Evolutionary conservation across 192 early-diverging fungal species (phyloP), one percentile per base, ranked within the genome.

Genomic region (Umbelopsis vinacea): DNA sequence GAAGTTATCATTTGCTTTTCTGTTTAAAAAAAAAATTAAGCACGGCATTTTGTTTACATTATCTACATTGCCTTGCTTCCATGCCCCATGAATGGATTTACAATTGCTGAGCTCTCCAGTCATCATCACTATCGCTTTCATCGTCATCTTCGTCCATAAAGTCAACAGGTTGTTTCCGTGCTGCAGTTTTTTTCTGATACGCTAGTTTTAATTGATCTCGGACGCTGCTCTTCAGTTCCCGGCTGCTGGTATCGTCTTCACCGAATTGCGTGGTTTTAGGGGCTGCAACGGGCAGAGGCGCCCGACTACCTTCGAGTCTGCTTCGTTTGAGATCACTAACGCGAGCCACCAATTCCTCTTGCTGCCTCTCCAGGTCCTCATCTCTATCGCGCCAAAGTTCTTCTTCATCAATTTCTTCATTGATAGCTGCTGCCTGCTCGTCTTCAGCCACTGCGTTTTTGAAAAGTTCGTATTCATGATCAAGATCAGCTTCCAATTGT

Each of bases 91-190:
- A n/a, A 35, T 38, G 10, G 29, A 29, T 3, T 63, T 68, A 77
- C 12, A 81, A 24, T 2, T 74, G 69, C 33, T 81, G 79, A 29
- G 70, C 79, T 68, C 79, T 60, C 79, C 79, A 81, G 37, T 71
- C 78, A 26, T 67, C 52, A 3, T 71, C 74, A 43, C 22, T 38
- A 6, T 60, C 38, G n/a, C 46, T 48, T 2, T 70, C 67, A 29
- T 73, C 71, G 7, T 81, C 79, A n/a, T 76, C 75, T 38, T 74
- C 73, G 21, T 68, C 54, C 33, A 55, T 63, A 40, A 72, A 72
- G 22, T 76, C 76, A 74, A 74, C 33, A 19, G 8, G 33, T 33
- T 38, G 12, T 37, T 12, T 70, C 43, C 71, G 68, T 17, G 75
- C 69, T n/a, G 40, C 38, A 12, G 70, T 24, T 24, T 74, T 71